Evolutionary conservation across 2,329 filamentous ascomycete species (phyloP), one percentile per base, ranked within the genome.

Genomic region (Calonectria pteridis): DNA sequence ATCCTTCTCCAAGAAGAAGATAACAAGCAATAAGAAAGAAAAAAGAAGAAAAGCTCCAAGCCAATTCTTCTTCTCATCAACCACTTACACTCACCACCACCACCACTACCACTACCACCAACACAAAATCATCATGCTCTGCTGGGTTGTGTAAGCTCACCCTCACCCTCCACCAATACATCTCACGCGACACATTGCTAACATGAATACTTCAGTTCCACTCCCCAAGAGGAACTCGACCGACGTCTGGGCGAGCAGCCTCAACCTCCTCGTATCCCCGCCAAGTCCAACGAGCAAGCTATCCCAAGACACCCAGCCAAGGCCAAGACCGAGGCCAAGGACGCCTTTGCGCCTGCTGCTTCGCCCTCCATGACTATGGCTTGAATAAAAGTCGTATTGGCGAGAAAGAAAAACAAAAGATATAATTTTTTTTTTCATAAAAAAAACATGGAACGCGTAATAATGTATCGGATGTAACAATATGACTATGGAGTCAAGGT

Each of bases 171-270:
- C 58, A 6, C 37, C 35, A 23, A 26, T 13, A 13, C 4, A 20
- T 33, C 11, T 23, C 40, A 33, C 33, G 23, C 28, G 46, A 55
- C 62, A 55, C 35, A 35, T 40, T 23, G 31, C 51, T 64, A 55
- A 69, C 59, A 53, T 11, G 5, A n/a, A 33, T 33, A 33, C 35
- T 26, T 6, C 26, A 73, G 72, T 33, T 63, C 53, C 50, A 73
- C 67, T 43, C 72, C 72, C 53, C 46, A 46, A n/a, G 66, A 73
- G 66, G 71, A 73, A 68, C 71, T 73, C 59, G 71, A 73, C 18
- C 71, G 71, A 51, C 43, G 59, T 55, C 66, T 73, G 31, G 71
- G 62, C 46, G 69, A 71, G 53, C 63, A 43, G 37, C 28, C 69
- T 67, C 63, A 62, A 28, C 63, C 71, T 69, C 71, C 71, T 58